A percentile compares a stretch with the other conserved stretches of the same genome.
Evolutionary conservation across 2,329 filamentous ascomycete genomes (phyloP).

Genomic region (Mycosphaerella sp.): DNA sequence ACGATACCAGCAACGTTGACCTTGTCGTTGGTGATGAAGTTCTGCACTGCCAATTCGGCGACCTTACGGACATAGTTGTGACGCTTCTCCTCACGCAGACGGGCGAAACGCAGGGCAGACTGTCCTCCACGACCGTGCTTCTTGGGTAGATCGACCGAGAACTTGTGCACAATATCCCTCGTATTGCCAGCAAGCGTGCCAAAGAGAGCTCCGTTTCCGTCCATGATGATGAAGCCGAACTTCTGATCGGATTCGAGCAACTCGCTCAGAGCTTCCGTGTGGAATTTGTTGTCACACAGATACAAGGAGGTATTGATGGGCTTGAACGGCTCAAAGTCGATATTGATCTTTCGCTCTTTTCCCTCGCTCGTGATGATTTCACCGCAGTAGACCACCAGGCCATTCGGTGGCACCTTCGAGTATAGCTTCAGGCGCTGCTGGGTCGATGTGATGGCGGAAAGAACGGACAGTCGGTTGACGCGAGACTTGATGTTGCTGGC

Average conservation of each 20-base stretch:
- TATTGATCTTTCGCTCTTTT: slow-evolving; percentile 99
- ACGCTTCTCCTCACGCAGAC: slow-evolving; percentile 98
- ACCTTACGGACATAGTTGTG: slow-evolving; percentile 99
- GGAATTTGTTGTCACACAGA: slow-evolving; percentile 99
- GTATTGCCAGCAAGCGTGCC: slow-evolving; percentile 97
- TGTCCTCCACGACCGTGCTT: slow-evolving; percentile 99
- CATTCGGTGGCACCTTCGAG: slow-evolving; percentile 97
- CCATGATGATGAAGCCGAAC: slow-evolving; percentile 99
- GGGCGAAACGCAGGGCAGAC: slow-evolving; percentile 97
- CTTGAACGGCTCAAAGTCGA: slow-evolving; percentile 99
- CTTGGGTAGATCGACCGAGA: slow-evolving; percentile 97
- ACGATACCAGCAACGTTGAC: slow-evolving; percentile 95
- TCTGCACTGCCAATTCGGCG: slow-evolving; percentile 93
- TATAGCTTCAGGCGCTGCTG: slow-evolving; percentile 99
- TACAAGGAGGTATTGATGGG: slow-evolving; percentile 99
- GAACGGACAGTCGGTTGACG: slow-evolving; percentile 95
- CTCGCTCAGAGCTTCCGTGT: slow-evolving; percentile 94
- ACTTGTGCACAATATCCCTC: slow-evolving; percentile 93
- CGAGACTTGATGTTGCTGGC: slow-evolving; percentile 99
- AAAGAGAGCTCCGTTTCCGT: slow-evolving; percentile 96
- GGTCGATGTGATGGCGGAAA: slow-evolving; percentile 97
- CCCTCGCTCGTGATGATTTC: slow-evolving; percentile 99
- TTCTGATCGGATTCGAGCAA: slow-evolving; percentile 98
- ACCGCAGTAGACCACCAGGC: slow-evolving; percentile 97
- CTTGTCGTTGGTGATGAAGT: slow-evolving; percentile 98